A percentile compares a stretch with the other conserved stretches of the same genome.
Evolutionary conservation across 257 asterid species (phyloP).

Genomic region (Apocynum venetum): DNA sequence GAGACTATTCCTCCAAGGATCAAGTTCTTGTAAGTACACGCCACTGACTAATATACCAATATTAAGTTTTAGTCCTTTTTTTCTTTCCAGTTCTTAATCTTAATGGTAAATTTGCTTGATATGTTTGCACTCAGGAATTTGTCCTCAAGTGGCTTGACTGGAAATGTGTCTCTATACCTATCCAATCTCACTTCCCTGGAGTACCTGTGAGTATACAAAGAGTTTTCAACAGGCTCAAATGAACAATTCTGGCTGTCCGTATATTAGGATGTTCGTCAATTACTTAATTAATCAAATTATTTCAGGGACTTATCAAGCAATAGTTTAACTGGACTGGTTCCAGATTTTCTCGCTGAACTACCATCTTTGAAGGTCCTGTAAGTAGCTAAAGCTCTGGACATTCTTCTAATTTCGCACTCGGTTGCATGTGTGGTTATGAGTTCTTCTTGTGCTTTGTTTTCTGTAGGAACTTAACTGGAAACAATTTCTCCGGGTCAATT

Average conservation of each 20-base stretch:
- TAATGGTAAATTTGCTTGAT: too few species aligned
- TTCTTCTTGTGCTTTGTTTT: too few species aligned
- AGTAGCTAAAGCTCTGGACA: not conserved
- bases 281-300: not conserved
- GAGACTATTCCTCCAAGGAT: slow-evolving; percentile 17
- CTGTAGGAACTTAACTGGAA: too few species aligned
- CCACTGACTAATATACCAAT: too few species aligned
- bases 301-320: slow-evolving; percentile 35
- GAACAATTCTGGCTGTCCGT: too few species aligned
- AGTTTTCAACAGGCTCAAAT: not conserved
- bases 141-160: slow-evolving; percentile 25
- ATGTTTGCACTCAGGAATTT: slow-evolving; percentile 16
- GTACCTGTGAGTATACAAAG: slow-evolving; percentile 19
- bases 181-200: slow-evolving; percentile 23
- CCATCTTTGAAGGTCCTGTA: slow-evolving; percentile 20
- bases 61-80: too few species aligned
- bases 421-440: too few species aligned
- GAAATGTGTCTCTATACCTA: slow-evolving; percentile 14
- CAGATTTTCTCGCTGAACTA: slow-evolving; percentile 26
- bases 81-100: too few species aligned
- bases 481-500: too few species aligned
- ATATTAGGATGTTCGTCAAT: too few species aligned
- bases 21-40: slow-evolving; percentile 25
- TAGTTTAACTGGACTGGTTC: slow-evolving; percentile 23
- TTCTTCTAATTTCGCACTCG: too few species aligned